Percentiles rank a stretch among this genome's conserved stretches.
These are phyloP conservation scores for Penicillium occitanis DNA, from an alignment of 2,329 filamentous ascomycete genomes.

Conservation along the genomic window DNA sequence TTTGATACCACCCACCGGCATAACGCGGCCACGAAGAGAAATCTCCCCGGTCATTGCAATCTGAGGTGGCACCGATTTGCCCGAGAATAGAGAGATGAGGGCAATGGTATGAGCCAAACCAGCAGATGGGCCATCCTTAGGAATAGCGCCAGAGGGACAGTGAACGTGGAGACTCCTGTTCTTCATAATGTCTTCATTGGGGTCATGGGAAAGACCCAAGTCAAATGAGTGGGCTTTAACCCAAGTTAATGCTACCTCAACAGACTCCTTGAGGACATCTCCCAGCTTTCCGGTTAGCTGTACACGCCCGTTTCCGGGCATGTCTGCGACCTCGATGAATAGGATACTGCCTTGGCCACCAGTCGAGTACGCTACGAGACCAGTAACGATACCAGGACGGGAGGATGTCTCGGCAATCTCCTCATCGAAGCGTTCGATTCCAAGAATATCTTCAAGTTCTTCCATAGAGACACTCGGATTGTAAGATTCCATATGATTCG, in stretches of 20 bases:
- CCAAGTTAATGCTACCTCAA: constrained; percentile 95
- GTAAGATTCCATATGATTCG: constrained; percentile 67
- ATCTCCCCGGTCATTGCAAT: constrained; percentile 90
- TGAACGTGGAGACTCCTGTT: constrained; percentile 92
- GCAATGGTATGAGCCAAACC: constrained; percentile 93
- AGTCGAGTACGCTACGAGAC: constrained; percentile 88
- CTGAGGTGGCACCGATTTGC: constrained; percentile 80
- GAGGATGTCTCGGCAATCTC: constrained; percentile 84
- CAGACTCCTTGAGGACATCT: constrained; percentile 93
- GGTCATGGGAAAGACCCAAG: constrained; percentile 76
- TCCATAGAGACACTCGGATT: constrained; percentile 69
- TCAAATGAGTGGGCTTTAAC: constrained; percentile 95
- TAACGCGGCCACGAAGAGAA: constrained; percentile 81
- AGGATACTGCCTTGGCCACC: constrained; percentile 94
- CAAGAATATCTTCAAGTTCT: constrained; percentile 86
- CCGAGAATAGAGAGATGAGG: constrained; percentile 84
- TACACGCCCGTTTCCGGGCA: constrained; percentile 88
- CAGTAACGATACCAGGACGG: constrained; percentile 90
- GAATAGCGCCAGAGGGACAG: constrained; percentile 90
- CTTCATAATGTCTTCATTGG: constrained; percentile 92
- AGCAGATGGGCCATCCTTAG: constrained; percentile 82
- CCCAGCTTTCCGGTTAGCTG: constrained; percentile 96
- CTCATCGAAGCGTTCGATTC: constrained; percentile 90
- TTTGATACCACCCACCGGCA: constrained; percentile 95
- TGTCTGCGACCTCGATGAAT: constrained; percentile 97